phyloP scores from a whole-genome alignment of 2,329 filamentous ascomycete genomes.

The Neofusicoccum umdonicola region DNA sequence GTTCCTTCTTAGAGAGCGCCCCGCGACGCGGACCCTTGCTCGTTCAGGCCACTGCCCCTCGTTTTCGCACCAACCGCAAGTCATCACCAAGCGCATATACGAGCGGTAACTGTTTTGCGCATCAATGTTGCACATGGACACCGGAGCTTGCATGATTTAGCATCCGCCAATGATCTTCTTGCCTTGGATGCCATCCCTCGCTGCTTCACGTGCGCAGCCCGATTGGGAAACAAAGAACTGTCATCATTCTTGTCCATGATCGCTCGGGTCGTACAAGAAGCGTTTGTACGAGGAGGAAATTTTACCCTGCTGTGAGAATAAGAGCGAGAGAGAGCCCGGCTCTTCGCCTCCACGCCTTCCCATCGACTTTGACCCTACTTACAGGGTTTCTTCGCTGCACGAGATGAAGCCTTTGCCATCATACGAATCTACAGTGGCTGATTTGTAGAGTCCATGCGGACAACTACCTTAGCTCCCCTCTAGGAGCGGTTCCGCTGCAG shows the following conservation, averaged over 20 bases:
- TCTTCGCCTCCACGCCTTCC: not conserved
- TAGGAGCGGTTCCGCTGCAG: too few relatives aligned
- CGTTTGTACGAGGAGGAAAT: not conserved
- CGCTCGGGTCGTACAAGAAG: not conserved
- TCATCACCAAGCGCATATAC: not conserved
- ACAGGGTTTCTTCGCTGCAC: too few relatives aligned
- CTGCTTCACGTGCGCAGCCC: not conserved
- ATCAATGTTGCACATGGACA: not conserved
- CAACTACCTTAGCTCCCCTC: too few relatives aligned
- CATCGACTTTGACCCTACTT: not conserved
- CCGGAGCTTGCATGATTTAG: not conserved
- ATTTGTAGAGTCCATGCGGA: too few relatives aligned
- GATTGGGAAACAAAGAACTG: not conserved
- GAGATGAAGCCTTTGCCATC: too few relatives aligned
- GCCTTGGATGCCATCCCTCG: not conserved
- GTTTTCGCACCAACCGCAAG: not conserved
- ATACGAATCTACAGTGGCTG: too few relatives aligned
- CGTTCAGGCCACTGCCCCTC: not conserved
- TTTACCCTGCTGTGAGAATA: not conserved
- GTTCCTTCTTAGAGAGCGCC: not conserved
- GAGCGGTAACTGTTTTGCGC: not conserved
- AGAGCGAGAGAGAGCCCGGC: not conserved
- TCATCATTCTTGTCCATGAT: not conserved
- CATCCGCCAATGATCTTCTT: too few relatives aligned
- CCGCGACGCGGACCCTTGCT: not conserved